Evolutionary conservation across 2,329 filamentous ascomycete genomes (phyloP).

Genomic region (Neoscytalidium dimidiatum): DNA sequence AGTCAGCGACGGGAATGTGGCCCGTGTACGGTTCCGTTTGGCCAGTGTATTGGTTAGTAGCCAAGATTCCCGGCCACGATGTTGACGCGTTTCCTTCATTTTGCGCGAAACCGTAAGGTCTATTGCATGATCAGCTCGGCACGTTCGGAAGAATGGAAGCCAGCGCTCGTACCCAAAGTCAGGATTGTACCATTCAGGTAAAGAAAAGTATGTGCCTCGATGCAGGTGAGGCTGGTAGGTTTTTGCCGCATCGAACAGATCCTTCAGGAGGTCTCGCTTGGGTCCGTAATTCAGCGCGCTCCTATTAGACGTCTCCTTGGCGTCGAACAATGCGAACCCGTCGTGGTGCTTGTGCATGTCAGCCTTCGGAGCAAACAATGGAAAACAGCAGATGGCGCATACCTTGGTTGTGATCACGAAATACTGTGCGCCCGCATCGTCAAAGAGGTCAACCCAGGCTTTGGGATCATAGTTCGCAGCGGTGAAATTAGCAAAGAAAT

Average conservation of each 20-base stretch:
- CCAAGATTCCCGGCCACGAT: constrained; percentile 47
- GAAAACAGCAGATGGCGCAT: not conserved
- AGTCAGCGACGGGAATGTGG: constrained; percentile 45
- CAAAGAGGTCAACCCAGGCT: constrained; percentile 56
- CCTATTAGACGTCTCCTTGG: constrained; percentile 42
- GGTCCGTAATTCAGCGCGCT: constrained; percentile 44
- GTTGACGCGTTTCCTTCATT: constrained; percentile 22
- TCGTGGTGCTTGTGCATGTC: not conserved
- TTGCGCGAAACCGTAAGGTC: constrained; percentile 37
- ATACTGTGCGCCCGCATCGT: constrained; percentile 53
- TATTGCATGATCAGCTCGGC: not conserved
- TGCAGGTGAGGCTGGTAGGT: constrained; percentile 47
- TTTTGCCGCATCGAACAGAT: constrained; percentile 47
- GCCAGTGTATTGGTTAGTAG: constrained; percentile 48
- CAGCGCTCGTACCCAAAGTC: constrained; percentile 37
- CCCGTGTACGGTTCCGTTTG: constrained; percentile 46
- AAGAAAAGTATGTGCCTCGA: constrained; percentile 47
- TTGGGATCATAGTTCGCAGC: constrained; percentile 53
- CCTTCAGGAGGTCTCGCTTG: constrained; percentile 43
- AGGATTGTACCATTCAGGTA: constrained; percentile 52
- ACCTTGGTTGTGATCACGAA: constrained; percentile 46
- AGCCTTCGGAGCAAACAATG: not conserved
- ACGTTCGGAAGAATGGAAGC: not conserved
- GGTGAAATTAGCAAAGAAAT: constrained; percentile 58
- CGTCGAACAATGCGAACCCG: constrained; percentile 48